Conservation (phyloP, 2,329 filamentous ascomycete genomes). For the Neonectria faginata region DNA sequence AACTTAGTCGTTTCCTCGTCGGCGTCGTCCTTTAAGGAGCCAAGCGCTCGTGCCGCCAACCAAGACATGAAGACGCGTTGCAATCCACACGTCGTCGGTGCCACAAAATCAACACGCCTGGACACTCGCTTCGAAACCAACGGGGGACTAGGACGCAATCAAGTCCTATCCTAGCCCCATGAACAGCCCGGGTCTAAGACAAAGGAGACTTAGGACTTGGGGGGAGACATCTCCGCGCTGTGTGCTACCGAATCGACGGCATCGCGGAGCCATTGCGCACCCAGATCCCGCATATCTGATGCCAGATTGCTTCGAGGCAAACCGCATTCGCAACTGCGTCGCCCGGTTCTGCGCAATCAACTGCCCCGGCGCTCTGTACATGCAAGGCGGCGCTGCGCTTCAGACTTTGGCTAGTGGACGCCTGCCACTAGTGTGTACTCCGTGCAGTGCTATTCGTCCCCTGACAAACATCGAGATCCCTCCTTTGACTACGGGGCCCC, state of each 20-base stretch:
- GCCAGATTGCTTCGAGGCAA: slow-evolving; percentile 27
- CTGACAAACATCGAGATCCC: slow-evolving; percentile 47
- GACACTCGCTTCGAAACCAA: slow-evolving; percentile 6
- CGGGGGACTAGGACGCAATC: not conserved
- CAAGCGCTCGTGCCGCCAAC: slow-evolving; percentile 42
- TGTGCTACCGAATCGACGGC: slow-evolving; percentile 14
- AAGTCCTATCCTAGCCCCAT: not conserved
- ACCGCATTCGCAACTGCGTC: slow-evolving; percentile 28
- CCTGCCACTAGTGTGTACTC: slow-evolving; percentile 20
- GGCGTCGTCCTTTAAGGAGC: slow-evolving; percentile 25
- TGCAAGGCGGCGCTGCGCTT: slow-evolving; percentile 33
- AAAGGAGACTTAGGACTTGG: not conserved
- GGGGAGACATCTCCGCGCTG: not conserved
- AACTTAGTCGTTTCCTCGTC: slow-evolving; percentile 21
- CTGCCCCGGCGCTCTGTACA: slow-evolving; percentile 41
- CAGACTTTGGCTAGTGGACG: slow-evolving; percentile 13
- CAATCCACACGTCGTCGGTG: slow-evolving; percentile 12
- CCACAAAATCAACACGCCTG: slow-evolving; percentile 17
- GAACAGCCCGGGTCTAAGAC: not conserved
- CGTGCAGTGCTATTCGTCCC: slow-evolving; percentile 27
- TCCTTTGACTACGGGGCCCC: slow-evolving; percentile 35
- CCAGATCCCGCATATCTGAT: slow-evolving; percentile 32
- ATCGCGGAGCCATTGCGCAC: slow-evolving; percentile 6
- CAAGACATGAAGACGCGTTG: slow-evolving; percentile 17
- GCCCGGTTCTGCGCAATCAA: slow-evolving; percentile 26